Evolutionary conservation across 441 rosid genomes (phyloP).

Genomic region (Pelargonium australe): DNA sequence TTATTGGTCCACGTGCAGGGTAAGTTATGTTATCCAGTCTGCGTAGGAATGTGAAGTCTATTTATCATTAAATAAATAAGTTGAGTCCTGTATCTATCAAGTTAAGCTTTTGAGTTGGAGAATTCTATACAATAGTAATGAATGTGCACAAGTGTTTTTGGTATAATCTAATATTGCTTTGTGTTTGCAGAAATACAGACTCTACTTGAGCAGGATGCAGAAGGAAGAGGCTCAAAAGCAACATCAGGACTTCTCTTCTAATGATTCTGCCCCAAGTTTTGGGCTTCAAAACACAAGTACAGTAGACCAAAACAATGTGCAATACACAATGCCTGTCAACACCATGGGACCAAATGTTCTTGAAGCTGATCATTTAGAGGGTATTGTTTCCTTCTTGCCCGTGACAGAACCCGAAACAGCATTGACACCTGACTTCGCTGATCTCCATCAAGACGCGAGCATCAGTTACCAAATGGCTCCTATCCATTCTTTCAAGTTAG

Average conservation of each 20-base stretch:
- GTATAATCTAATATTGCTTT: neutral
- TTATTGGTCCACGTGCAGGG: too few species aligned
- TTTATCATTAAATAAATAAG: too few species aligned
- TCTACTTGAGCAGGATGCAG: conserved; percentile 11
- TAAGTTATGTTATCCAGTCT: too few species aligned
- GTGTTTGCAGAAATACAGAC: conserved; percentile 8
- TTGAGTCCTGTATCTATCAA: too few species aligned
- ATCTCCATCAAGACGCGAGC: too few species aligned
- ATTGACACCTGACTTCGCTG: neutral
- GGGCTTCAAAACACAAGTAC: neutral
- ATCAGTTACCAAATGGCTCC: too few species aligned
- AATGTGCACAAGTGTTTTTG: neutral
- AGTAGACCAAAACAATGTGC: conserved; percentile 2
- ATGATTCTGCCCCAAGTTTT: neutral
- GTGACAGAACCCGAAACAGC: conserved; percentile 7
- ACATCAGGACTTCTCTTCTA: neutral
- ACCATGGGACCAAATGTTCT: conserved; percentile 5
- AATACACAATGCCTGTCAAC: conserved; percentile 3
- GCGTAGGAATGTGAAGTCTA: too few species aligned
- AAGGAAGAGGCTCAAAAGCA: conserved; percentile 8
- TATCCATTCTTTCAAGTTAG: too few species aligned
- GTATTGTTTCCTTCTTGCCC: conserved; percentile 3
- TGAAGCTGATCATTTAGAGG: neutral
- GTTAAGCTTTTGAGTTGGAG: too few species aligned
- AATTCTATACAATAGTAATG: too few species aligned